Base-by-base conservation (phyloP, 139 green algal species). In the Chlamydomonas sp. region DNA sequence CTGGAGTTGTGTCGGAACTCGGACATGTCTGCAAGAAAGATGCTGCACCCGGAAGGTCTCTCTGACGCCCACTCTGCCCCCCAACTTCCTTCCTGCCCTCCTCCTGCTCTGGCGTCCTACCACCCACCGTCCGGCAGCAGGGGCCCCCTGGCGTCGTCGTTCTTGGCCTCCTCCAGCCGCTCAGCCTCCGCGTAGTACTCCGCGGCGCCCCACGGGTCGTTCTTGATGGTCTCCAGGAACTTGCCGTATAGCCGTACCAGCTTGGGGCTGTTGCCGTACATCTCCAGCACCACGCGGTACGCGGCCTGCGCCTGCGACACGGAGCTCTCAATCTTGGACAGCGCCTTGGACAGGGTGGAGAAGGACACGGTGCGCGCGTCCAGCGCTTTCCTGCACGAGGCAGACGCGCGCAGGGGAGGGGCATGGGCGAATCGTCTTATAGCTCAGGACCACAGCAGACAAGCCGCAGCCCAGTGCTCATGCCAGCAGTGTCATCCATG, bases 191-290 rank as follows among this genome's bases (percentile, higher is more conserved):
- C 67, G 59, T 76, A 87, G 57, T 73, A 80, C 74, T 84, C 82
- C 8, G 64, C 76, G 18, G 90, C 90, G 7, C 84, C 75, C 86
- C 86, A 90, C 2, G 89, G 89, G 73, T 92, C 89, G 78, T 90
- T 92, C 62, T 91, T 91, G 66, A 95, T 86, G 1, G 84, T 62
- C 78, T 95, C 90, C 14, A 95, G 78, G 86, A 95, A 95, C 67
- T 86, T 84, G 63, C 77, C 92, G 71, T 95, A 95, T 81, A 89
- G 85, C 20, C 88, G 89, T 18, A 94, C 83, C 71, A 95, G 86
- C 83, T 91, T 92, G 68, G 73, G 69, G 64, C 82, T 92, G 20
- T 76, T 87, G 60, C 89, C 85, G 83, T 93, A 94, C 15, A 68
- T 83, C 63, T 92, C 91, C 14, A 94, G 89, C 71, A 94, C 87